Base-by-base conservation (phyloP, 2,329 filamentous ascomycete species). In the Aspergillus flavus region DNA sequence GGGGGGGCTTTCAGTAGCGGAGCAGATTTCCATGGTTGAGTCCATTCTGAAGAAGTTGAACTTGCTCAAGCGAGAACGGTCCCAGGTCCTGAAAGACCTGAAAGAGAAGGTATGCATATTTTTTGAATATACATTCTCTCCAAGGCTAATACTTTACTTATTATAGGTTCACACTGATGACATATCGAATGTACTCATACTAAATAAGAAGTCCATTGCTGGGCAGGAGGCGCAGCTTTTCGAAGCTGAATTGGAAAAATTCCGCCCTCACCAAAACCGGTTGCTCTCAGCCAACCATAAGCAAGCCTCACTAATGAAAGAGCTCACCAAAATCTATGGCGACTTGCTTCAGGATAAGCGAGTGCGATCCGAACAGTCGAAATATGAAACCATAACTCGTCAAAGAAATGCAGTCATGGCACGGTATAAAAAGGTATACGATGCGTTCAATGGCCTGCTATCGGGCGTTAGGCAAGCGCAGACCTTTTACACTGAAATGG, bases 231-330 rank as follows among this genome's bases (percentile, higher is more conserved):
- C 85, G 14, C 93, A 97, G 72, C 85, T 99, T 3, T 99, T 99
- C 80, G 91, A 97, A 75, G 89, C 93, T 19, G 95, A 99, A 78
- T 84, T 99, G n/a, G 94, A 98, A 79, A 99, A 99, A 77, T 99
- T 97, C 80, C 85, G 93, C 48, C 91, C 93, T 32, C 92, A 97
- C 72, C 95, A 98, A 75, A 97, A 91, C 71, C 89, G 95, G 39
- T 86, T 99, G 19, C 82, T 97, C 10, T 93, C 97, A 76, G 94
- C 95, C 16, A 96, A 93, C 66, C 95, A 99, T 79, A 99, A 97
- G 79, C 95, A 99, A 77, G 89, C 92, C 0, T 90, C 92, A 0
- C 81, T 99, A 59, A 93, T 99, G 88, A 98, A 98, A 78, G 95
- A 99, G 71, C 85, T 99, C 53, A 97, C 93, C 0, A 86, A 87